Percentiles rank a stretch among this genome's conserved stretches.
These are phyloP conservation scores for Nitzschia sp. DNA, from an alignment of 108 stramenopile genomes.

Conservation along the genomic window DNA sequence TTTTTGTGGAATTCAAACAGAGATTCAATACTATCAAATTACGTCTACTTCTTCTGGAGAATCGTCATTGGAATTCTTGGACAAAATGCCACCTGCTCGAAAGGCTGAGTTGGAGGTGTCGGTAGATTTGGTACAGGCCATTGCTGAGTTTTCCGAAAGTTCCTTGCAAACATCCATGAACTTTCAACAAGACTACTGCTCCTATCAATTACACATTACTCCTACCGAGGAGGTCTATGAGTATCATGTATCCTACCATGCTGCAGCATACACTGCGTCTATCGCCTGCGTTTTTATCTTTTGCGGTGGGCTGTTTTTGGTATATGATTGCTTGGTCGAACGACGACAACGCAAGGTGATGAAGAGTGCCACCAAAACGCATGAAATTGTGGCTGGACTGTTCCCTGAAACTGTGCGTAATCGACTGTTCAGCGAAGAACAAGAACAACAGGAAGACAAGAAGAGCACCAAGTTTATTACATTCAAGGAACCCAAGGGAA, in stretches of 20 bases:
- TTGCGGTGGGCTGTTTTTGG: constrained; percentile 17
- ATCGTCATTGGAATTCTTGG: no score
- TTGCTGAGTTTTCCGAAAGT: neutral
- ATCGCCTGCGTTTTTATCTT: constrained; percentile 46
- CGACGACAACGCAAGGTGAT: constrained; percentile 22
- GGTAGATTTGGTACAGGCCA: neutral
- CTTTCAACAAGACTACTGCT: constrained; percentile 4
- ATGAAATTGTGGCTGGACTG: constrained; percentile 18
- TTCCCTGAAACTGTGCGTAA: constrained; percentile 29
- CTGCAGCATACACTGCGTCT: constrained; percentile 38
- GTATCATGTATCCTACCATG: constrained; percentile 12
- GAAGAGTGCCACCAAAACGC: constrained; percentile 14
- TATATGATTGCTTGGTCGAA: constrained; percentile 29
- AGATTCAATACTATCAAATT: neutral
- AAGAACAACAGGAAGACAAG: neutral
- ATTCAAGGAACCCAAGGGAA: neutral
- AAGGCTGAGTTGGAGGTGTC: neutral
- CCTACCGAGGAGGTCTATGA: constrained; percentile 42
- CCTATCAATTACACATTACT: neutral
- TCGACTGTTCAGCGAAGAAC: constrained; percentile 19
- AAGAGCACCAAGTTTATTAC: neutral
- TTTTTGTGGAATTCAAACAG: neutral
- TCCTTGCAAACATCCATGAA: neutral
- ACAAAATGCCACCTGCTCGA: neutral
- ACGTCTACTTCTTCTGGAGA: neutral